Evolutionary conservation across 1,284 basidiomycete species (phyloP).

Genomic region (Ustilago xerochloae): DNA sequence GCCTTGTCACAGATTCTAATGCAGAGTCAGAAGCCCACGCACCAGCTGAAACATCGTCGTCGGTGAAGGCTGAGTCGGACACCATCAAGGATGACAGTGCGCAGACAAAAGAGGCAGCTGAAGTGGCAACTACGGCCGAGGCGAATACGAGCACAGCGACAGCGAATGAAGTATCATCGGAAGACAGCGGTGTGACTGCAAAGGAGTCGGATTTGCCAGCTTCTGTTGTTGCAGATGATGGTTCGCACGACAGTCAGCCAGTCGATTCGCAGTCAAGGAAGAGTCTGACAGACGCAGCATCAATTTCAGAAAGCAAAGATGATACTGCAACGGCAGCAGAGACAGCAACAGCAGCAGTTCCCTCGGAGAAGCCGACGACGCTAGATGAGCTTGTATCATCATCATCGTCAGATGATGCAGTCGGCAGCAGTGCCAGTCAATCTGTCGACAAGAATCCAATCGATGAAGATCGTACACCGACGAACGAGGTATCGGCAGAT

Average conservation of each 20-base stretch:
- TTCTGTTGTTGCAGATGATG: not conserved
- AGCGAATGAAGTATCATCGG: too few species aligned
- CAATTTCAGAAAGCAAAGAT: not conserved
- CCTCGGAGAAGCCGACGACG: not conserved
- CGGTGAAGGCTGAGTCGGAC: not conserved
- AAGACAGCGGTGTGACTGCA: too few species aligned
- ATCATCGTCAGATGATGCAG: not conserved
- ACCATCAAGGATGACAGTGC: not conserved
- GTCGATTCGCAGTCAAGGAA: not conserved
- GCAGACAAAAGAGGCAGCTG: not conserved
- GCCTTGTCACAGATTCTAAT: not conserved
- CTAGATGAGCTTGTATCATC: too few species aligned
- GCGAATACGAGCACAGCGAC: not conserved
- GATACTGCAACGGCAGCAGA: not conserved
- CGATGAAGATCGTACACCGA: conserved; percentile 10
- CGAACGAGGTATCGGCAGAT: conserved; percentile 12
- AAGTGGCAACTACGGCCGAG: not conserved
- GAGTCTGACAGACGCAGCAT: too few species aligned
- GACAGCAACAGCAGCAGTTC: not conserved
- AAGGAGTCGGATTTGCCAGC: not conserved
- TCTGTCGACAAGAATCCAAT: not conserved
- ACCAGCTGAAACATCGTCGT: not conserved
- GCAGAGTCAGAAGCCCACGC: not conserved
- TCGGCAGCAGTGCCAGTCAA: not conserved
- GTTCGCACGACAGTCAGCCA: not conserved